Conservation (phyloP, 352 stramenopile species). For the Phytophthora sp. region DNA sequence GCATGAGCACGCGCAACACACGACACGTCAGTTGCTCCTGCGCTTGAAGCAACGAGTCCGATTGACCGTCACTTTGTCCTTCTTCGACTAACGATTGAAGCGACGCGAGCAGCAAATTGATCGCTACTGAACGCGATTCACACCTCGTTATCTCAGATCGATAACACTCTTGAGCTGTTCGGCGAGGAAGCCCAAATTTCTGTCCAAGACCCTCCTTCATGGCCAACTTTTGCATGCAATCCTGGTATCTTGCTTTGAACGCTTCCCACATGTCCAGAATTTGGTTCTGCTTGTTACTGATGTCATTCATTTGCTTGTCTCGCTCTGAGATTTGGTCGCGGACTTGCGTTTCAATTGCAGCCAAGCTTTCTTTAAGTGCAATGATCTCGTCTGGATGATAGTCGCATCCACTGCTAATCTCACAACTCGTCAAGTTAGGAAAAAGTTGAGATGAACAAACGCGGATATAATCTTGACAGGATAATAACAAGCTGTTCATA, state of each 20-base stretch:
- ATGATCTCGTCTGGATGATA: constrained; percentile 84
- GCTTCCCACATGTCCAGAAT: constrained; percentile 41
- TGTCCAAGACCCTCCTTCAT: constrained; percentile 90
- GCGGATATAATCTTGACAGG: constrained; percentile 60
- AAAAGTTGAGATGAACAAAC: constrained; percentile 64
- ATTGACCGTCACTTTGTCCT: constrained; percentile 7
- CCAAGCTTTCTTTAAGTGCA: constrained; percentile 47
- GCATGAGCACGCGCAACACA: constrained; percentile 51
- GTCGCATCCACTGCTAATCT: constrained; percentile 80
- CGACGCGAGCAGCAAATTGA: constrained; percentile 66
- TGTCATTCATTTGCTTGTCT: constrained; percentile 41
- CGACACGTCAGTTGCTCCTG: constrained; percentile 17
- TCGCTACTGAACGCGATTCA: constrained; percentile 64
- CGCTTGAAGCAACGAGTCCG: not conserved
- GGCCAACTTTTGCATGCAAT: constrained; percentile 79
- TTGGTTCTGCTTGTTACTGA: constrained; percentile 42
- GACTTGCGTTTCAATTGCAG: constrained; percentile 46
- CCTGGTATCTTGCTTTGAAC: constrained; percentile 78
- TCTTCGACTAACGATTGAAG: constrained; percentile 51
- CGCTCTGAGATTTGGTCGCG: constrained; percentile 41
- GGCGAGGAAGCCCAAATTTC: constrained; percentile 88
- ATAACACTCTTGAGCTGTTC: constrained; percentile 84
- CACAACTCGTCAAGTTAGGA: constrained; percentile 59
- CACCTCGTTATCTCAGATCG: constrained; percentile 84
- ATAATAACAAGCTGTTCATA: constrained; percentile 35